Evolutionary conservation across 2,329 filamentous ascomycete genomes (phyloP).

Genomic region (Cephalotrichum gorgonifer): DNA sequence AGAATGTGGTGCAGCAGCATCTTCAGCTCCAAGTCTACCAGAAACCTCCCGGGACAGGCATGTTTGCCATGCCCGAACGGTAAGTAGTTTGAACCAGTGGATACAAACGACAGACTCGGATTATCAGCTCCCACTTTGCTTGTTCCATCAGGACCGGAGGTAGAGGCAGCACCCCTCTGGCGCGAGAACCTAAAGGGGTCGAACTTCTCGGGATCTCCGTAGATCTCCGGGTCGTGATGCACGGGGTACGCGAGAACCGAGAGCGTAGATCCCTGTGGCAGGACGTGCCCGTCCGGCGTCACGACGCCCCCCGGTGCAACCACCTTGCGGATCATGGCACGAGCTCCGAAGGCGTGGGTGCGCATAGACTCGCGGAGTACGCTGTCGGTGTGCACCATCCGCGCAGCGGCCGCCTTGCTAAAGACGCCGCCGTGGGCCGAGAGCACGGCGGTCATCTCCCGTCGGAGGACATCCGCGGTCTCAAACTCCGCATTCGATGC

Average conservation of each 20-base stretch:
- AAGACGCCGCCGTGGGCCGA: constrained; percentile 1
- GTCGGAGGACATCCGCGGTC: constrained; percentile 2
- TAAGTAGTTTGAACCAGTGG: constrained; percentile 6
- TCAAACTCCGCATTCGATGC: constrained; percentile 6
- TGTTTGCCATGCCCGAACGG: constrained; percentile 8
- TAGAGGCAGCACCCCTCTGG: not conserved
- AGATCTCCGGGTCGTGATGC: constrained; percentile 6
- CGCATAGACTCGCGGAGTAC: constrained; percentile 7
- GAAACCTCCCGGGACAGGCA: constrained; percentile 7
- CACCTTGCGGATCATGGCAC: constrained; percentile 8
- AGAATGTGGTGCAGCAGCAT: constrained; percentile 6
- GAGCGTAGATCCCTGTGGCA: constrained; percentile 7
- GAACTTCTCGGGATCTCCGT: constrained; percentile 5
- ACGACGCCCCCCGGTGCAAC: constrained; percentile 1
- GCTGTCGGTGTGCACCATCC: constrained; percentile 7
- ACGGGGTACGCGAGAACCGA: constrained; percentile 6
- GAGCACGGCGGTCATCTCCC: constrained; percentile 4
- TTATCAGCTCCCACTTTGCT: too few species aligned
- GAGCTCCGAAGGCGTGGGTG: constrained; percentile 6
- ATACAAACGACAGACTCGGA: constrained; percentile 6
- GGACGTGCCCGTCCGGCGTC: constrained; percentile 6
- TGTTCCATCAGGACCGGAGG: too few species aligned
- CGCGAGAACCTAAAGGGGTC: constrained; percentile 6
- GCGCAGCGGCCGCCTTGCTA: constrained; percentile 5
- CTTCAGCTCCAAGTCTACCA: constrained; percentile 8